Conservation (phyloP, 805 yeast species). For the Wickerhamomyces xylosicus region DNA sequence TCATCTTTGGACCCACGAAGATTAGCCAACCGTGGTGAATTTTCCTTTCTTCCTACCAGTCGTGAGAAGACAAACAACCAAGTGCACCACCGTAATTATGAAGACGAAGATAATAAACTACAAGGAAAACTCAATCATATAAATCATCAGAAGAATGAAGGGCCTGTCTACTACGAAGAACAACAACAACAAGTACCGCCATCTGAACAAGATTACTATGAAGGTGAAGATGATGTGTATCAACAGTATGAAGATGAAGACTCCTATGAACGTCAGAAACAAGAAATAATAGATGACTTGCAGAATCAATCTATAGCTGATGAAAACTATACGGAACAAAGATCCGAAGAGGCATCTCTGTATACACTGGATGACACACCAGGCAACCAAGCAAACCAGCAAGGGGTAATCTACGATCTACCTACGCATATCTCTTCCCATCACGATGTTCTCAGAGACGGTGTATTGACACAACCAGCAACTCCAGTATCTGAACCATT, state of each 20-base stretch:
- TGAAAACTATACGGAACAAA: background rate
- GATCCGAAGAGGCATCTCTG: background rate
- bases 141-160: too few species aligned
- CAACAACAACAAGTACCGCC: too few species aligned
- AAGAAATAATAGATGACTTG: background rate
- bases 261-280: background rate
- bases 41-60: background rate
- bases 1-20: background rate
- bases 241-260: background rate
- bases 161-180: too few species aligned
- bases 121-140: too few species aligned
- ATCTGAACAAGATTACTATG: too few species aligned
- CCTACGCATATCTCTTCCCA: slow-evolving; percentile 18
- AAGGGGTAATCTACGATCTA: slow-evolving; percentile 6
- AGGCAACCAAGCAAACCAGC: background rate
- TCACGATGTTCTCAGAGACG: slow-evolving; percentile 6
- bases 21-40: too few species aligned
- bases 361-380: background rate
- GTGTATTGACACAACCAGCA: slow-evolving; percentile 10
- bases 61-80: background rate
- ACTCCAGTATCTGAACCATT: slow-evolving; percentile 17
- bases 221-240: background rate
- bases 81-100: too few species aligned
- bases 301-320: background rate
- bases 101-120: too few species aligned